These are phyloP conservation scores for Rhodosporidiobolus sp. DNA, from an alignment of 768 basidiomycete genomes.

Conservation along the genomic window DNA sequence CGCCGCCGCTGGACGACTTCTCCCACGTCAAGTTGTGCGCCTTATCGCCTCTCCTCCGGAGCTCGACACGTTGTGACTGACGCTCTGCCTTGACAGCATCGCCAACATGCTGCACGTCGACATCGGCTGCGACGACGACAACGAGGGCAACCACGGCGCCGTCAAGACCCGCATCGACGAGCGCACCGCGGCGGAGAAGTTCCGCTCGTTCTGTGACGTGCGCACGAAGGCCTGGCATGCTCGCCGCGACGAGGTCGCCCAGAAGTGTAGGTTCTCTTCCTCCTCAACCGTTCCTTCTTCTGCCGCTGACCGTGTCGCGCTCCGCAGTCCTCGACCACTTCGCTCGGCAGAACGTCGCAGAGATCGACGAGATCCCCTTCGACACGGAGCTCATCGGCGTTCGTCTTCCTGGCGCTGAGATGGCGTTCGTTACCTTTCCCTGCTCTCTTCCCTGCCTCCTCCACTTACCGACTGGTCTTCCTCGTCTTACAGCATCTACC, in stretches of 20 bases:
- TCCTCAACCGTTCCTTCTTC: neutral
- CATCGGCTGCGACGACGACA: slow-evolving; percentile 84
- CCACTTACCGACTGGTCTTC: neutral
- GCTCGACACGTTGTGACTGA: neutral
- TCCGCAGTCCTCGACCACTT: slow-evolving; percentile 46
- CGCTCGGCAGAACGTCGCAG: slow-evolving; percentile 75
- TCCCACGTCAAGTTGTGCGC: slow-evolving; percentile 72
- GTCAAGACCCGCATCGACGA: slow-evolving; percentile 78
- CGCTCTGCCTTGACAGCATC: slow-evolving; percentile 22
- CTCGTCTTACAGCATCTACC: slow-evolving; percentile 60
- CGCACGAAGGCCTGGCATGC: slow-evolving; percentile 89
- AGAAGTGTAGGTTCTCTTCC: slow-evolving; percentile 52
- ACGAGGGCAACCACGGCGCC: slow-evolving; percentile 69
- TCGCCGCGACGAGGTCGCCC: slow-evolving; percentile 76
- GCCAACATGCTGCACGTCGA: slow-evolving; percentile 68
- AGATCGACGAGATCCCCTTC: slow-evolving; percentile 92
- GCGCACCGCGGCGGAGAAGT: slow-evolving; percentile 84
- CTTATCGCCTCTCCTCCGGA: slow-evolving; percentile 43
- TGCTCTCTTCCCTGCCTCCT: neutral
- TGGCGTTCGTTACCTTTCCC: slow-evolving; percentile 59
- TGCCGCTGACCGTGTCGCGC: neutral
- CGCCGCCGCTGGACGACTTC: slow-evolving; percentile 88
- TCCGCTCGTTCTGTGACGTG: slow-evolving; percentile 94
- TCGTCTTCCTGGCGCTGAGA: slow-evolving; percentile 77
- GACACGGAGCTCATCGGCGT: slow-evolving; percentile 63